A percentile compares a stretch with the other conserved stretches of the same genome.
Conservation (phyloP, 1,139 yeast genomes). For the Saccharomycopsis phalli region DNA sequence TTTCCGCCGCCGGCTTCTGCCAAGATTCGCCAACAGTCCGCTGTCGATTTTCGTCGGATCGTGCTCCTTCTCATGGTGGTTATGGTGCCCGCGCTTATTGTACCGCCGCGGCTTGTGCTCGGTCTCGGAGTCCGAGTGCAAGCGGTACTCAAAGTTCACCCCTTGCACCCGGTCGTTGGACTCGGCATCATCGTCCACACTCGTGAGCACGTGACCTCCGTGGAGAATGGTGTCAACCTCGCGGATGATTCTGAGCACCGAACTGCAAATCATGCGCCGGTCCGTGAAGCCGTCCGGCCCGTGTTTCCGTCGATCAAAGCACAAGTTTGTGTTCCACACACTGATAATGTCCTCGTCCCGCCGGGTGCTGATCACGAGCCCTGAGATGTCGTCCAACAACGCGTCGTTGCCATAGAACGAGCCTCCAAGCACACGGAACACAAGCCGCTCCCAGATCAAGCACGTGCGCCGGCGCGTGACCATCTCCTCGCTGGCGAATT, state of each 20-base stretch:
- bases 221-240: constrained; percentile 40
- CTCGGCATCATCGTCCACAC: constrained; percentile 28
- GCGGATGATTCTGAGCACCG: constrained; percentile 37
- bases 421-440: constrained; percentile 38
- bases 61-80: constrained; percentile 2
- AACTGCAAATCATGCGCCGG: constrained; percentile 41
- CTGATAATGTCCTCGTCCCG: constrained; percentile 43
- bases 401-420: constrained; percentile 29
- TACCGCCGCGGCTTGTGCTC: constrained; percentile 3
- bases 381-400: constrained; percentile 37
- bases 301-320: constrained; percentile 27
- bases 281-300: constrained; percentile 30
- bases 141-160: constrained; percentile 39
- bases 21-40: constrained; percentile 12
- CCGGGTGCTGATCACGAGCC: constrained; percentile 43
- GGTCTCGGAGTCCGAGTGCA: constrained; percentile 32
- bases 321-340: constrained; percentile 46
- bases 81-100: not conserved
- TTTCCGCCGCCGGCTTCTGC: constrained; percentile 14
- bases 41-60: constrained; percentile 7
- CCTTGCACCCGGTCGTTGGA: constrained; percentile 37
- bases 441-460: constrained; percentile 45
- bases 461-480: constrained; percentile 33
- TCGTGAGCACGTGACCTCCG: constrained; percentile 30
- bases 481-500: constrained; percentile 17